Evolutionary conservation across 331 rosid species (phyloP).

Genomic region (Cydonia oblonga): DNA sequence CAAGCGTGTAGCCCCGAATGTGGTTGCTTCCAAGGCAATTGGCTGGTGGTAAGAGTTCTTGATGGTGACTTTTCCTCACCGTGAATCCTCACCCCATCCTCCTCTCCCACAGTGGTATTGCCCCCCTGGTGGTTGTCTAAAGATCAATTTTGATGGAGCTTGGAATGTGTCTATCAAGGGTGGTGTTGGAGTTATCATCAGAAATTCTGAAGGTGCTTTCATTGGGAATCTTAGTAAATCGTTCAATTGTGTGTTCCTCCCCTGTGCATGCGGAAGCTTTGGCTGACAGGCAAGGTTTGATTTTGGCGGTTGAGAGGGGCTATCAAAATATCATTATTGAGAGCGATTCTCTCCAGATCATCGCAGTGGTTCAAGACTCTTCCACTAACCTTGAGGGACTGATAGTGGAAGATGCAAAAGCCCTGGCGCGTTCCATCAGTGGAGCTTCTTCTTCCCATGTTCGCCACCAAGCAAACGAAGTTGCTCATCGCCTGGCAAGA

Average conservation of each 20-base stretch:
- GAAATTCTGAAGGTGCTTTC: neutral
- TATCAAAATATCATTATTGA: neutral
- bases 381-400: neutral
- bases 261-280: neutral
- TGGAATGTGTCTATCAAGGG: neutral
- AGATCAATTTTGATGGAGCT: neutral
- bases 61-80: neutral
- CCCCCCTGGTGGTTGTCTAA: neutral
- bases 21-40: neutral
- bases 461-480: no score
- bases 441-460: no score
- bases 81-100: neutral
- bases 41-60: neutral
- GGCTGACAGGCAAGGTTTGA: neutral
- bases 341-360: neutral
- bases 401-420: neutral
- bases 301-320: neutral
- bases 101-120: no score
- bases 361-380: neutral
- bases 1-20: no score
- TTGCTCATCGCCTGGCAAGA: no score
- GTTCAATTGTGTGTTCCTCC: neutral
- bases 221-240: neutral
- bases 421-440: no score
- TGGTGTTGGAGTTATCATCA: neutral